Base-by-base conservation (phyloP, 1,284 basidiomycete species). In the Marasmius oreades region DNA sequence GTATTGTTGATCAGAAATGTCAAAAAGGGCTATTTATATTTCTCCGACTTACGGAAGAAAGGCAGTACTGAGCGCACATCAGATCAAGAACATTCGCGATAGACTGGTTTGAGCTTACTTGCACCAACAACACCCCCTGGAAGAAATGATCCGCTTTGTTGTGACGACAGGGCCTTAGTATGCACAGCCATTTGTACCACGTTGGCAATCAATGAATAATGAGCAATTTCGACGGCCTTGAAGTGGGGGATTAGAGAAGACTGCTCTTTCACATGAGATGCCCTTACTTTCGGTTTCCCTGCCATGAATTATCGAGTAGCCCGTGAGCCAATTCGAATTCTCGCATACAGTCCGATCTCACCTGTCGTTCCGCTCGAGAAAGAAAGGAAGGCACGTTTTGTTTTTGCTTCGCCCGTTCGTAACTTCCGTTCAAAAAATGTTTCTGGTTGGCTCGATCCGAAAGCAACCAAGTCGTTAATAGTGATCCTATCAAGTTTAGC, bases 301-400 rank as follows among this genome's bases (percentile, higher is more conserved):
- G 43, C 34, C 39, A 42, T 16, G 16, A 16, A 20, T 20, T 16
- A n/a, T 5, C 28, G 28, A 31, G 28, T 31, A 31, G 10, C 28
- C 28, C 28, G 28, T 31, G 4, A 5, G 5, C 5, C 28, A 5
- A 31, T 31, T 5, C 10, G 10, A 18, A 47, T 36, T 20, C 34
- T 34, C 12, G 51, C 60, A 53, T 16, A 16, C 28, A 31, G 10
- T 31, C 5, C 28, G 8, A 42, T 18, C 39, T 18, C 53, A 74
- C 77, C 78, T 51, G 92, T 93, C 1, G 92, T 93, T 16, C 91
- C 92, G 56, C 86, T 90, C 0, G 88, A 92, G 67, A 93, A 91
- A 51, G 78, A 85, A 37, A 92, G 70, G 61, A 93, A 86, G 0
- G 91, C 92, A 5, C 92, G 62, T 58, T 85, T 85, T 7, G 74